Evolutionary conservation across 495 filamentous ascomycete species (phyloP), one percentile per base, ranked within the genome.

Genomic region (Aspergillus heteromorphus): DNA sequence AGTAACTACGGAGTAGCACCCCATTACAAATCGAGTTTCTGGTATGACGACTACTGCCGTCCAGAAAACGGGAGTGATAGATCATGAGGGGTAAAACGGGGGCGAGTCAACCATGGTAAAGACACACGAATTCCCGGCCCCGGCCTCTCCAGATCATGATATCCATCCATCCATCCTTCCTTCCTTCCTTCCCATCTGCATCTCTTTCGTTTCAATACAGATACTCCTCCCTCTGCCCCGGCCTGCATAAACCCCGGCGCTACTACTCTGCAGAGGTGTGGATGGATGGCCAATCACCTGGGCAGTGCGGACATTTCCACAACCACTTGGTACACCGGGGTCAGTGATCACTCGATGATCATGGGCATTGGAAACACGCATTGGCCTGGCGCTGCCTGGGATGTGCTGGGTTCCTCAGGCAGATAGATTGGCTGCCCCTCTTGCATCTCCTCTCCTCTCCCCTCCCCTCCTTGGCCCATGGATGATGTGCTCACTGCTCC

Each of bases 211-310:
- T 38, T 38, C 34, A 38, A 38, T 38, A 38, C 34, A 13, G 8
- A 9, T 13, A n/a, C 3, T 4, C 23, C 43, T 23, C 42, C 23
- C 16, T 27, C 23, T 43, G 51, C 25, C 57, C 45, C 54, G 53
- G 51, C 20, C 20, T 54, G 47, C 54, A 53, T 57, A 50, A 48
- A 21, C 51, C 51, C 51, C 48, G 49, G 51, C 41, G 45, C 48
- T 49, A 42, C 30, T 21, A 42, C 30, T 21, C 43, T 47, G 43
- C 43, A 47, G 21, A 29, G 19, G 21, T 8, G 9, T n/a, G 48
- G n/a, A 8, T n/a, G 38, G 30, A 23, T 50, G 45, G 51, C 61
- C 61, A 63, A 60, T 63, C 30, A 42, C 56, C 53, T 20, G 53
- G 40, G 18, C 52, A 49, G 48, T 49, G 20, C 49, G 40, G 51